Conservation (phyloP, 2,329 filamentous ascomycete genomes). For the Stachybotrys chartarum region DNA sequence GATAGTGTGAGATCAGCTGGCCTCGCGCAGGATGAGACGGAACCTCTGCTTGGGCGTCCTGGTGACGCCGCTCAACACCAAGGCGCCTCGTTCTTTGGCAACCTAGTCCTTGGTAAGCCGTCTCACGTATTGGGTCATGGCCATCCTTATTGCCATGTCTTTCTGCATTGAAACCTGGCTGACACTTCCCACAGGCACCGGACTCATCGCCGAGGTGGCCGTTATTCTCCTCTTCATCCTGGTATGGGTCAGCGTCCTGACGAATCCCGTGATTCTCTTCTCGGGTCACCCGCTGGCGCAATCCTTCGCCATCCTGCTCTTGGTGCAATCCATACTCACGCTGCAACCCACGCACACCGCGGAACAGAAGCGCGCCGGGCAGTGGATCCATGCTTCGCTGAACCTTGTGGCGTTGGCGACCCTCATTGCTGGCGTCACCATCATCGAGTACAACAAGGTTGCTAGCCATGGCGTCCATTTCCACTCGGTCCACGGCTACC, state of each 20-base stretch:
- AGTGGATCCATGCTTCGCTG: slow-evolving; percentile 59
- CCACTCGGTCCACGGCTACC: slow-evolving; percentile 70
- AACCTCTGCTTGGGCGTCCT: slow-evolving; percentile 43
- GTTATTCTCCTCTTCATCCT: slow-evolving; percentile 67
- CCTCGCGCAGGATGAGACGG: slow-evolving; percentile 25
- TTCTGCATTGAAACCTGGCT: not conserved
- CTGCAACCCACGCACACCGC: slow-evolving; percentile 81
- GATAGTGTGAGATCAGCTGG: slow-evolving; percentile 12
- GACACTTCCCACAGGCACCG: slow-evolving; percentile 56
- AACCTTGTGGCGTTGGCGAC: slow-evolving; percentile 57
- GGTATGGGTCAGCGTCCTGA: slow-evolving; percentile 72
- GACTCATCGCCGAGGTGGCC: slow-evolving; percentile 71
- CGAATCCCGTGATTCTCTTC: slow-evolving; percentile 68
- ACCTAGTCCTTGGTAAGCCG: slow-evolving; percentile 64
- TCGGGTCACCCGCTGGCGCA: slow-evolving; percentile 76
- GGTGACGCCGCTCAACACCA: slow-evolving; percentile 69
- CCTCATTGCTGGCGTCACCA: slow-evolving; percentile 56
- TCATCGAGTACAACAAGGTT: slow-evolving; percentile 83
- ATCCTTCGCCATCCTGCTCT: slow-evolving; percentile 60
- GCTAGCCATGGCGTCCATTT: slow-evolving; percentile 63
- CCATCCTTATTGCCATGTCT: not conserved
- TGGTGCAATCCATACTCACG: slow-evolving; percentile 74
- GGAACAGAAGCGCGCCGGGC: slow-evolving; percentile 59
- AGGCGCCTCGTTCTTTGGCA: slow-evolving; percentile 56
- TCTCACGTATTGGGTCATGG: slow-evolving; percentile 1